Evolutionary conservation across 208 protist genomes (phyloP).

Genomic region (Balamuthia mandrillaris): DNA sequence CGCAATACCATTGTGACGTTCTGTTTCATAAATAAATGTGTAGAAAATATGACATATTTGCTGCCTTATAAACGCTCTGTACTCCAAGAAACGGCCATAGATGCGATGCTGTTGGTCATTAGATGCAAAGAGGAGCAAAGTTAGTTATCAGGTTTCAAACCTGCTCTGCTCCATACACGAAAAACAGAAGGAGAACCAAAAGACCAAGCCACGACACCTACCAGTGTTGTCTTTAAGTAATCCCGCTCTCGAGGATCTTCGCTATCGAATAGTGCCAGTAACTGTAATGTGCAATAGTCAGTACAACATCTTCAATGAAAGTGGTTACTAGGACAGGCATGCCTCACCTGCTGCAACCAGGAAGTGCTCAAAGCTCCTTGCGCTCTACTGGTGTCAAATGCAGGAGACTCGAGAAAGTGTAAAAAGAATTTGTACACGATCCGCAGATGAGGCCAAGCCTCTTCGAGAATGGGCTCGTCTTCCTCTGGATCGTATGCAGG

Average conservation of each 20-base stretch:
- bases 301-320: neutral
- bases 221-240: conserved; percentile 75
- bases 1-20: conserved; percentile 71
- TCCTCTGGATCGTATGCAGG: conserved; percentile 62
- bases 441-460: conserved; percentile 59
- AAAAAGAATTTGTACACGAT: conserved; percentile 69
- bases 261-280: conserved; percentile 73
- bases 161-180: too few relatives aligned
- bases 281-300: neutral
- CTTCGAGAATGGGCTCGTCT: conserved; percentile 63
- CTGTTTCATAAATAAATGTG: conserved; percentile 68
- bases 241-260: conserved; percentile 78
- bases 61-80: conserved; percentile 68
- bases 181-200: neutral
- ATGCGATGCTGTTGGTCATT: too few relatives aligned
- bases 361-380: conserved; percentile 60
- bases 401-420: conserved; percentile 67
- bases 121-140: too few relatives aligned
- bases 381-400: conserved; percentile 63
- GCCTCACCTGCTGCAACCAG: conserved; percentile 53
- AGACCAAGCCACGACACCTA: neutral
- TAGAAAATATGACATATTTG: conserved; percentile 69
- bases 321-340: neutral
- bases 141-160: neutral
- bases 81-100: conserved; percentile 74